A percentile compares a stretch with the other conserved stretches of the same genome.
phyloP scores from a whole-genome alignment of 179 eudicot genomes.

The Camellia oleifera region DNA sequence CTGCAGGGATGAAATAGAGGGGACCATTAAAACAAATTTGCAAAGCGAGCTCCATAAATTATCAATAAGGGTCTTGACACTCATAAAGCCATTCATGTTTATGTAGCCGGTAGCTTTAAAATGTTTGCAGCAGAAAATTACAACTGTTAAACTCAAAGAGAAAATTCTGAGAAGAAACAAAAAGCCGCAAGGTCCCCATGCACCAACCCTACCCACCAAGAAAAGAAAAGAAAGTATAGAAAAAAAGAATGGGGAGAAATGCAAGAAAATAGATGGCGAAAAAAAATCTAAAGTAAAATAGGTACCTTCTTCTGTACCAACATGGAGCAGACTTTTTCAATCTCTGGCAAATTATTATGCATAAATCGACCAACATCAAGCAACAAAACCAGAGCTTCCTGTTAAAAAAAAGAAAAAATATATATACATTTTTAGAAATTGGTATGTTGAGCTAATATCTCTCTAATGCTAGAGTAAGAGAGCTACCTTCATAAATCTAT shows the following conservation, averaged over 20 bases:
- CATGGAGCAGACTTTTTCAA: conserved; percentile 79
- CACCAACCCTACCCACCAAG: neutral
- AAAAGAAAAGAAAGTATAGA: neutral
- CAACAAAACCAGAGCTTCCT: conserved; percentile 77
- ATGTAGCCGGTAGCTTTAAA: neutral
- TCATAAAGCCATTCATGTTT: neutral
- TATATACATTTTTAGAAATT: neutral
- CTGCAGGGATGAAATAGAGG: conserved; percentile 41
- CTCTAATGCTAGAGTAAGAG: neutral
- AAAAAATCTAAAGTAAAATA: conserved; percentile 7
- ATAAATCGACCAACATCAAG: conserved; percentile 92
- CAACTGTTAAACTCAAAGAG: neutral
- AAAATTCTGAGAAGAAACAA: neutral
- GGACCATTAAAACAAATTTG: neutral
- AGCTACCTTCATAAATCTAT: neutral
- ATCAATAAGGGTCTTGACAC: neutral
- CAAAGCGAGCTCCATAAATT: neutral
- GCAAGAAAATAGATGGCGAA: neutral
- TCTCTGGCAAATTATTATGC: conserved; percentile 71
- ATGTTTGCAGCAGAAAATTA: neutral
- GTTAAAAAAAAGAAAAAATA: conserved; percentile 13
- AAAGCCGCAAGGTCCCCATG: neutral
- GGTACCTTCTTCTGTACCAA: conserved; percentile 84
- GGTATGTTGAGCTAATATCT: neutral
- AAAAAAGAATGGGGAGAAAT: neutral